These are phyloP conservation scores for Fusarium ambrosium DNA, from an alignment of 2,329 filamentous ascomycete species.

Conservation along the genomic window DNA sequence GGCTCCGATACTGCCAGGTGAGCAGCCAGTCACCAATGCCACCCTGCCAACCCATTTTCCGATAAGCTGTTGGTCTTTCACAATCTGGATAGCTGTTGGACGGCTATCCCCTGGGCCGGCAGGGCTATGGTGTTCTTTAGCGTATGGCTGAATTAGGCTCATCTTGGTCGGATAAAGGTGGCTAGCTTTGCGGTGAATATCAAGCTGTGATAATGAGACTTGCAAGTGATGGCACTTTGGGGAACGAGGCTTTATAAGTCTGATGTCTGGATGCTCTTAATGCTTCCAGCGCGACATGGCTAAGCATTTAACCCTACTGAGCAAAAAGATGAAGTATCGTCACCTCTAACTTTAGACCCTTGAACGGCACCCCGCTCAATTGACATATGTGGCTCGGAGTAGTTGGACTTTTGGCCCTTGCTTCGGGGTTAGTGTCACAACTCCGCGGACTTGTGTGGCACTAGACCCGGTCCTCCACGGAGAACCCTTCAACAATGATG, in stretches of 20 bases:
- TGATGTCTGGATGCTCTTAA: not conserved
- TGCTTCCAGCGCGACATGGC: not conserved
- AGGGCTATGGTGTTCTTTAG: not conserved
- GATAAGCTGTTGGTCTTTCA: not conserved
- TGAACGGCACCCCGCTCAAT: no score
- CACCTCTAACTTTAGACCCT: no score
- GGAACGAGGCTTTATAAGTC: not conserved
- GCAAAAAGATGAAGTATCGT: not conserved
- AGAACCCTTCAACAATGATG: not conserved
- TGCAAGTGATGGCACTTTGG: not conserved
- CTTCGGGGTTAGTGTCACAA: not conserved
- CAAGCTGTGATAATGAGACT: not conserved
- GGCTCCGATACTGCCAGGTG: constrained; percentile 1
- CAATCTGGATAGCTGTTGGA: constrained; percentile 5
- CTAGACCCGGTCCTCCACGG: not conserved
- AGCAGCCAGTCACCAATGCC: constrained; percentile 9
- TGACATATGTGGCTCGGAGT: not conserved
- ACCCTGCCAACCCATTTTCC: not conserved
- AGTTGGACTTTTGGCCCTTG: not conserved
- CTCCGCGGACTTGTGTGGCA: not conserved
- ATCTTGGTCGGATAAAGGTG: not conserved
- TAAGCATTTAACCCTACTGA: not conserved
- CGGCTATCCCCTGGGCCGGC: not conserved
- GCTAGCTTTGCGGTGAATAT: not conserved
- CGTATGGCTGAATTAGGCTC: not conserved